Evolutionary conservation across 139 green algal species (phyloP).

Genomic region (Chlamydomonas schloesseri): DNA sequence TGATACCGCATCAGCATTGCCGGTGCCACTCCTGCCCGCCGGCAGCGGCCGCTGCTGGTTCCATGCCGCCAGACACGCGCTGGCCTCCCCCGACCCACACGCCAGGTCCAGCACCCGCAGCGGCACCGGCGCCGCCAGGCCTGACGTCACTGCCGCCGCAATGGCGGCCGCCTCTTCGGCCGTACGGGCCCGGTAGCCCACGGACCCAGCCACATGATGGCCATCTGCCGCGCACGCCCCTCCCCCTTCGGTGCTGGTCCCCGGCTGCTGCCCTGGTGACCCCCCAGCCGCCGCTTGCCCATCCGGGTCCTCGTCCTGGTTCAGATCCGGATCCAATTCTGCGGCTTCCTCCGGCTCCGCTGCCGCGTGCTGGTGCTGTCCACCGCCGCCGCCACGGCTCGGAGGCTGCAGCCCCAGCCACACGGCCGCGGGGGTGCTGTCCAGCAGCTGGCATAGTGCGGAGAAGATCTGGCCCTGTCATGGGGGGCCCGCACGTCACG

Average conservation of each 20-base stretch:
- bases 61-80: neutral
- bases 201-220: too few relatives aligned
- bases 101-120: slow-evolving; percentile 33
- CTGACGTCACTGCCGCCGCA: neutral
- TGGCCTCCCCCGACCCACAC: slow-evolving; percentile 19
- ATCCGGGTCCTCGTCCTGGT: neutral
- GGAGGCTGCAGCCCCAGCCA: slow-evolving; percentile 34
- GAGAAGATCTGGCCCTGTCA: slow-evolving; percentile 8
- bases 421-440: neutral
- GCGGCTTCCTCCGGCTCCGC: too few relatives aligned
- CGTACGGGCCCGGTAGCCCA: neutral
- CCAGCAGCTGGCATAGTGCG: neutral
- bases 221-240: too few relatives aligned
- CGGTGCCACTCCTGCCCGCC: too few relatives aligned
- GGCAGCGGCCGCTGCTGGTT: neutral
- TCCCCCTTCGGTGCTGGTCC: too few relatives aligned
- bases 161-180: neutral
- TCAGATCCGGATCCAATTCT: too few relatives aligned
- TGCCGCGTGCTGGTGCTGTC: too few relatives aligned
- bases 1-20: neutral
- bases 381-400: too few relatives aligned
- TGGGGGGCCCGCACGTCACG: too few relatives aligned
- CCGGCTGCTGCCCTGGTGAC: too few relatives aligned
- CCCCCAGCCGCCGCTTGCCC: too few relatives aligned
- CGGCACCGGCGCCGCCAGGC: neutral